Percentiles rank a stretch among this genome's conserved stretches.
phyloP scores from a whole-genome alignment of 306 rosid species.

The Cucumis hystrix region DNA sequence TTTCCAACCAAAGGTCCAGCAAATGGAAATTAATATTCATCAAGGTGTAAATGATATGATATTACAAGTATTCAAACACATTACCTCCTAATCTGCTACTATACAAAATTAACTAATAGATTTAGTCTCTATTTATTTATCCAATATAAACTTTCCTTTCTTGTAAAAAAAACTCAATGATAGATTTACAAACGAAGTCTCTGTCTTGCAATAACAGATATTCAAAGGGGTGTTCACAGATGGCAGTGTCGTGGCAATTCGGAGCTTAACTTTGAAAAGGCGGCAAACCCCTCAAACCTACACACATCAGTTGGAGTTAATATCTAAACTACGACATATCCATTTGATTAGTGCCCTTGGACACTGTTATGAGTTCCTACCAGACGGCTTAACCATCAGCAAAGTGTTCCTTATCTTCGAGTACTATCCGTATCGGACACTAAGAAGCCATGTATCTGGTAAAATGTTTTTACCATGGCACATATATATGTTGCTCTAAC shows the following conservation, averaged over 20 bases:
- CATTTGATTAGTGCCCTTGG: slow-evolving; percentile 85
- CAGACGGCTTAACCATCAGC: slow-evolving; percentile 51
- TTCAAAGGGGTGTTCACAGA: slow-evolving; percentile 69
- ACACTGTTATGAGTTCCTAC: slow-evolving; percentile 71
- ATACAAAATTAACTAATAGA: not conserved
- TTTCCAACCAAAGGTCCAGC: too few relatives aligned
- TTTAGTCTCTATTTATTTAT: too few relatives aligned
- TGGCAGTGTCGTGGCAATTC: slow-evolving; percentile 54
- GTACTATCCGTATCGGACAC: slow-evolving; percentile 47
- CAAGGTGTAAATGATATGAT: too few relatives aligned
- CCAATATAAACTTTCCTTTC: too few relatives aligned
- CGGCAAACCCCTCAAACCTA: slow-evolving; percentile 47
- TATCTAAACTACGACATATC: slow-evolving; percentile 69
- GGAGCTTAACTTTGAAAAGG: slow-evolving; percentile 54
- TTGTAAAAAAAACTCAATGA: too few relatives aligned
- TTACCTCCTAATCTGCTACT: not conserved
- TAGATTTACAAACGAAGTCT: not conserved
- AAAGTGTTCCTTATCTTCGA: slow-evolving; percentile 59
- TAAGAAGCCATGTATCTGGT: slow-evolving; percentile 77
- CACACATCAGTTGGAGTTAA: slow-evolving; percentile 59
- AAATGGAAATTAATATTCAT: too few relatives aligned
- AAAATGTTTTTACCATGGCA: not conserved
- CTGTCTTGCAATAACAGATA: slow-evolving; percentile 28
- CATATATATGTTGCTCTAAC: not conserved
- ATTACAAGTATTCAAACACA: too few relatives aligned